Evolutionary conservation across 1,284 basidiomycete genomes (phyloP), one percentile per base, ranked within the genome.

Genomic region (Phylloboletellus chloephorus): DNA sequence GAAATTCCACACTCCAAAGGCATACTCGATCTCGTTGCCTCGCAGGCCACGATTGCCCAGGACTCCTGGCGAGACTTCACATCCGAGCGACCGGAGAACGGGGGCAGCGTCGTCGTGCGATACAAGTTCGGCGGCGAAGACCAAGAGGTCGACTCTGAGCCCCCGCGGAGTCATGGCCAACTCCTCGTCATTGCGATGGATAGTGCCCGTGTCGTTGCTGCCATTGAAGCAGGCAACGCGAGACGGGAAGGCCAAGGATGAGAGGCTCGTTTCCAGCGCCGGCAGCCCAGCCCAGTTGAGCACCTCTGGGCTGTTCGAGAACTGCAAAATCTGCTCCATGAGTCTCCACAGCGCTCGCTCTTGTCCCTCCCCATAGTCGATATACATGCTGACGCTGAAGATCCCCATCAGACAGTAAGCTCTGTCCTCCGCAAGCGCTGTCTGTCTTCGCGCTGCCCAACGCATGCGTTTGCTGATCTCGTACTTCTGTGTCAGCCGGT

Each of bases 381-480:
- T 35, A 15, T 28, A 34, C 7, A 44, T 10, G 28, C 31, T 44
- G 41, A 44, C 32, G 13, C 41, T 28, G 17, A 44, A 44, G 26
- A 44, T 29, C 12, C 43, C 43, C 20, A 44, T 31, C 16, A 44
- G 41, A 19, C 32, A 42, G 21, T 44, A 44, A 1, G 43, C 40
- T 17, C 20, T 13, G 21, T 44, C 43, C 21, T 44, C 43, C n/a
- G 9, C 34, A 7, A 32, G 15, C 9, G 43, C 25, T 2, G 43
- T 44, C 17, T 36, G n/a, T 13, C 43, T 29, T 7, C 22, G 13
- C 13, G 43, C 43, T 26, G 40, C 40, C 43, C 43, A 44, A n/a
- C 16, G 16, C 29, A 30, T 30, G 23, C 32, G 5, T 25, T 20
- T 17, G 7, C 17, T 19, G 36, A 41, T 41, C 11, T 20, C 17